Percentiles rank a stretch among this genome's conserved stretches.
Conservation (phyloP, 805 yeast genomes). For the Lipomyces lipofer region DNA sequence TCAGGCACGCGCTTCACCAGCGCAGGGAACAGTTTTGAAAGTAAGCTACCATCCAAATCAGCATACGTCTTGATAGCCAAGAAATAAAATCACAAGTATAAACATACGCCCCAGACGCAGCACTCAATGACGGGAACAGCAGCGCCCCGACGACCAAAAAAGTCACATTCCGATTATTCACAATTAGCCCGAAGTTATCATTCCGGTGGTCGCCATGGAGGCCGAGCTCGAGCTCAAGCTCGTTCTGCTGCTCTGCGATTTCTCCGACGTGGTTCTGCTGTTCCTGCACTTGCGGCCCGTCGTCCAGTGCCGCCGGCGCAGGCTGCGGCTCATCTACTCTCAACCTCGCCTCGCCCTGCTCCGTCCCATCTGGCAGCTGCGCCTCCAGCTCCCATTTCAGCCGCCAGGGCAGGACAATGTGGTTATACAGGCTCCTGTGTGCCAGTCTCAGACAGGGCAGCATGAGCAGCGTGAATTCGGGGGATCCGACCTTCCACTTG, state of each 20-base stretch:
- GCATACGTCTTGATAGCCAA: background rate
- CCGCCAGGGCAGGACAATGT: background rate
- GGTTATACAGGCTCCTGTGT: background rate
- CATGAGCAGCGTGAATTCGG: background rate
- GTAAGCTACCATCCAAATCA: slow-evolving; percentile 7
- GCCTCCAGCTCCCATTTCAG: slow-evolving; percentile 5
- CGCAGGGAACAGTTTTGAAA: slow-evolving; percentile 9
- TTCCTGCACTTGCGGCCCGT: background rate
- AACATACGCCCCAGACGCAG: slow-evolving; percentile 20
- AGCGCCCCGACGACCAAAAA: slow-evolving; percentile 16
- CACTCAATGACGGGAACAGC: slow-evolving; percentile 16
- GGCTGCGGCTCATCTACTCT: background rate
- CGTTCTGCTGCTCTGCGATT: background rate
- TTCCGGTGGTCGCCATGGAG: background rate
- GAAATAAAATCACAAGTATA: background rate
- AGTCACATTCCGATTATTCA: slow-evolving; percentile 4
- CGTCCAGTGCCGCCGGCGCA: background rate
- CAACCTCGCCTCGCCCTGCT: background rate
- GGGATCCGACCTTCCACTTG: background rate
- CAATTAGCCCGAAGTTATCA: background rate
- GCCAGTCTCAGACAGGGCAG: background rate
- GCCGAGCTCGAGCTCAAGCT: background rate
- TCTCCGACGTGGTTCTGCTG: background rate
- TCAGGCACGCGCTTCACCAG: slow-evolving; percentile 3
- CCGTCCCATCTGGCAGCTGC: background rate